These are phyloP conservation scores for Penicillium steckii DNA, from an alignment of 495 filamentous ascomycete genomes.

Conservation along the genomic window DNA sequence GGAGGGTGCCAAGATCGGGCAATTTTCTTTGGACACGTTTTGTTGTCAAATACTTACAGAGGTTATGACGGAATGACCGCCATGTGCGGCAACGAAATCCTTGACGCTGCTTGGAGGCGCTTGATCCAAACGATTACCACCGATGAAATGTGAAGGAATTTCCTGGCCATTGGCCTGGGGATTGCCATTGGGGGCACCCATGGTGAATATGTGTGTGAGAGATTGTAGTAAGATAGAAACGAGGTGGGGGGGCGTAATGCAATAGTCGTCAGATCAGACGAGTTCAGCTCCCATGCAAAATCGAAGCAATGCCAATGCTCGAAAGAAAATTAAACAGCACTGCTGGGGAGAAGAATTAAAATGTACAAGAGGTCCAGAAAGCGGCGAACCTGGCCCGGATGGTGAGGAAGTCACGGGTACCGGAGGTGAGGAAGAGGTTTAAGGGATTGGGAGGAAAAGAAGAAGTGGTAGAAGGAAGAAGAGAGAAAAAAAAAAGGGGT, in stretches of 20 bases:
- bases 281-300: conserved; percentile 2
- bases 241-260: neutral
- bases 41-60: conserved; percentile 63
- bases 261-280: neutral
- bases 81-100: conserved; percentile 87
- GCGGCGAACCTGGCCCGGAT: conserved; percentile 9
- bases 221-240: conserved; percentile 1
- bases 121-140: conserved; percentile 80
- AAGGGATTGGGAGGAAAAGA: conserved; percentile 3
- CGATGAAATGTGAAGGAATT: conserved; percentile 89
- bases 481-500: neutral
- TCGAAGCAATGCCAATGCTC: neutral
- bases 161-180: conserved; percentile 49
- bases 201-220: conserved; percentile 27
- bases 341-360: conserved; percentile 16
- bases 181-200: conserved; percentile 38
- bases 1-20: no score
- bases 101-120: conserved; percentile 80
- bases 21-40: no score
- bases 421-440: no score
- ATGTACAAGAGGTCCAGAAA: conserved; percentile 15
- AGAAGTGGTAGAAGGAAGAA: neutral
- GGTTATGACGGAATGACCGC: conserved; percentile 96
- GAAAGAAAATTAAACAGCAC: conserved; percentile 18
- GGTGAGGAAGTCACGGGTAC: no score